Conservation (phyloP, 192 early-diverging fungal genomes). For the Jimgerdemannia lactiflua region DNA sequence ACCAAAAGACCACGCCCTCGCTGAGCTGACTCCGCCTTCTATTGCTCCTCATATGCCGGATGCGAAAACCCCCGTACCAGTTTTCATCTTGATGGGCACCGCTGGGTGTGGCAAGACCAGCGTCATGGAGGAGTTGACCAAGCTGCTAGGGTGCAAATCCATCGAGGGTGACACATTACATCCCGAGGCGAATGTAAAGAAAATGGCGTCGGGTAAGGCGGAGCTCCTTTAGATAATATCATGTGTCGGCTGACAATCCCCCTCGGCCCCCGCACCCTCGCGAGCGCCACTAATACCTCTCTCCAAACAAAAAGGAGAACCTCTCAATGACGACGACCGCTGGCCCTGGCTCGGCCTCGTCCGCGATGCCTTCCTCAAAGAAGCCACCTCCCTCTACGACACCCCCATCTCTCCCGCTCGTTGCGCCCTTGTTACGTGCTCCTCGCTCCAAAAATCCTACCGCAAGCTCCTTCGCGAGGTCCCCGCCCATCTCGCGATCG, state of each 20-base stretch:
- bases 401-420: not conserved
- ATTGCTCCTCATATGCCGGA: no score
- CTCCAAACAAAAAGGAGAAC: no score
- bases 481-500: conserved; percentile 18
- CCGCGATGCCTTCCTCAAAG: conserved; percentile 33
- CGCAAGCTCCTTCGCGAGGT: conserved; percentile 55
- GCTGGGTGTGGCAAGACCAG: conserved; percentile 63
- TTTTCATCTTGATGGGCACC: conserved; percentile 61
- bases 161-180: conserved; percentile 71
- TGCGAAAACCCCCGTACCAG: conserved; percentile 44
- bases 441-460: conserved; percentile 57
- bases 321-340: conserved; percentile 64
- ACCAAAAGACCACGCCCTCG: no score
- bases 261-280: no score
- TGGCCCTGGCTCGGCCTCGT: conserved; percentile 59
- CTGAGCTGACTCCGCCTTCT: no score
- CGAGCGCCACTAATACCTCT: no score
- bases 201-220: conserved; percentile 57
- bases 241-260: not conserved
- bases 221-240: no score
- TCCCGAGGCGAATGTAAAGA: conserved; percentile 49
- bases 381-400: conserved; percentile 19
- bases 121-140: conserved; percentile 40
- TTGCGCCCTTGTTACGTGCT: conserved; percentile 55
- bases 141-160: conserved; percentile 39